These are phyloP conservation scores for Nicotiana otophora DNA, from an alignment of 257 asterid genomes.

Conservation along the genomic window DNA sequence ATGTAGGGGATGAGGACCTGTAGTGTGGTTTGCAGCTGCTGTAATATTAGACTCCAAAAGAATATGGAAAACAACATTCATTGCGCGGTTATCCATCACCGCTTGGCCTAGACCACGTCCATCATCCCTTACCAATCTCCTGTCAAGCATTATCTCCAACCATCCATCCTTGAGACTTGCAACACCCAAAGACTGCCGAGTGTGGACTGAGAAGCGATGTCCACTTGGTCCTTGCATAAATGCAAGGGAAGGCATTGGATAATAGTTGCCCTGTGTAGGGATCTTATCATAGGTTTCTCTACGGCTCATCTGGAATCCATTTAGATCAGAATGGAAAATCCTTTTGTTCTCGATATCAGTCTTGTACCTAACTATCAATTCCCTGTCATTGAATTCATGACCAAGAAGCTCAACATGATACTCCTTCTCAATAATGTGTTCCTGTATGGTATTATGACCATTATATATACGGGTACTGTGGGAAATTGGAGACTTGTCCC, in stretches of 20 bases:
- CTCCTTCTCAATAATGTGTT: conserved; percentile 82
- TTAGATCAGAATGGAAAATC: conserved; percentile 78
- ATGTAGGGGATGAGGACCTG: conserved; percentile 44
- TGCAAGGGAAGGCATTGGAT: conserved; percentile 94
- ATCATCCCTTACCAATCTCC: conserved; percentile 75
- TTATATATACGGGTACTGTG: conserved; percentile 78
- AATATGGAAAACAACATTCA: conserved; percentile 79
- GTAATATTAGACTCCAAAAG: conserved; percentile 67
- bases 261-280: conserved; percentile 93
- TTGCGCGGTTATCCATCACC: conserved; percentile 83
- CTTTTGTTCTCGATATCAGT: conserved; percentile 65
- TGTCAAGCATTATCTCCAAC: conserved; percentile 94
- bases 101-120: conserved; percentile 99
- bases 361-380: conserved; percentile 67
- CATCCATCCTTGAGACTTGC: conserved; percentile 81
- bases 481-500: conserved; percentile 67
- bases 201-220: conserved; percentile 79
- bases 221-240: conserved; percentile 70
- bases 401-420: conserved; percentile 89
- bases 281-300: conserved; percentile 91
- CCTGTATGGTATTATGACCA: conserved; percentile 57
- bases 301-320: conserved; percentile 95
- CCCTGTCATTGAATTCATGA: conserved; percentile 52
- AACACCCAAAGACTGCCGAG: conserved; percentile 84
- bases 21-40: conserved; percentile 27